These are phyloP conservation scores for Bipolaris bicolor DNA, from an alignment of 2,329 filamentous ascomycete species.

Conservation along the genomic window DNA sequence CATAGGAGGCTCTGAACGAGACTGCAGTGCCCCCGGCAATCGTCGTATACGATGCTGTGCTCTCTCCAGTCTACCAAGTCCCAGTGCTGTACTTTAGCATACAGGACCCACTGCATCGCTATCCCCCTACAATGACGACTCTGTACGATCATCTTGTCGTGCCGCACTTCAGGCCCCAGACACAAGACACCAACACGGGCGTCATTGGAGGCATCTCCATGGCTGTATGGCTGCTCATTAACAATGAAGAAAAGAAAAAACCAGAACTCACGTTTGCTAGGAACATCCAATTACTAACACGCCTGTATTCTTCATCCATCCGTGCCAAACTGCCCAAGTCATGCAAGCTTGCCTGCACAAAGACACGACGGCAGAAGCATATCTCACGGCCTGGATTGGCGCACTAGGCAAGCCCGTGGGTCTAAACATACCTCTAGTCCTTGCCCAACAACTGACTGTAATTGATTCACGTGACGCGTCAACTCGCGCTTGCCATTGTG, in stretches of 20 bases:
- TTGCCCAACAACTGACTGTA: constrained; percentile 43
- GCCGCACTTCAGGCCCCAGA: constrained; percentile 36
- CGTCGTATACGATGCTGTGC: constrained; percentile 51
- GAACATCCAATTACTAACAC: constrained; percentile 82
- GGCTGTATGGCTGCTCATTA: constrained; percentile 31
- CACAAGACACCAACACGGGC: constrained; percentile 42
- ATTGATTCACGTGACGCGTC: not conserved
- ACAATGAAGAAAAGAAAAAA: not conserved
- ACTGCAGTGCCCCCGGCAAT: not conserved
- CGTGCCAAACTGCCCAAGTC: constrained; percentile 84
- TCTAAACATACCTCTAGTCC: constrained; percentile 74
- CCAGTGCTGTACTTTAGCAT: constrained; percentile 53
- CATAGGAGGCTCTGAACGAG: constrained; percentile 28
- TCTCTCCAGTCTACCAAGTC: constrained; percentile 54
- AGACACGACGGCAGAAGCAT: constrained; percentile 62
- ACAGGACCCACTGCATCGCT: constrained; percentile 35
- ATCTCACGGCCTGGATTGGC: constrained; percentile 90
- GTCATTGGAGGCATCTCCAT: constrained; percentile 50
- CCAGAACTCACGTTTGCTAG: constrained; percentile 49
- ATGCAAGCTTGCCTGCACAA: constrained; percentile 63
- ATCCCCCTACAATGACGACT: constrained; percentile 39
- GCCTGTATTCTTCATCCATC: constrained; percentile 89
- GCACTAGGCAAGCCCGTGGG: constrained; percentile 81
- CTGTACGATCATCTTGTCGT: constrained; percentile 49
- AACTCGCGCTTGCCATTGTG: constrained; percentile 9